A percentile compares a stretch with the other conserved stretches of the same genome.
Conservation (phyloP, 2,329 filamentous ascomycete genomes). For the Apiospora koreana region DNA sequence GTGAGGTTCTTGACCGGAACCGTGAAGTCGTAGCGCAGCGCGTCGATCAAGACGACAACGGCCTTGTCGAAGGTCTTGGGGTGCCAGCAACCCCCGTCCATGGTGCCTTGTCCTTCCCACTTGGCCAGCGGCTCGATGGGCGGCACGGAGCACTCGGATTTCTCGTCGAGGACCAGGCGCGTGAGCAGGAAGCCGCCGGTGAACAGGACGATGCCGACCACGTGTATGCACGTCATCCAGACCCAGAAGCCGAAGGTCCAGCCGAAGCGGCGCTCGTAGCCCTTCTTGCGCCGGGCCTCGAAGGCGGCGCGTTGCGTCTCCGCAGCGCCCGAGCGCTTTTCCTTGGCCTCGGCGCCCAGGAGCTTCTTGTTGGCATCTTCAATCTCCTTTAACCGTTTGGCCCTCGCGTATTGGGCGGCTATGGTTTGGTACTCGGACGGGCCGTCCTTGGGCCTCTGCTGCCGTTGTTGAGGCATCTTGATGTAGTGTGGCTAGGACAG, state of each 20-base stretch:
- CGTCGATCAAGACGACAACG: slow-evolving; percentile 88
- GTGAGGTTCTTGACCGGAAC: slow-evolving; percentile 67
- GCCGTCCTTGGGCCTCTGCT: slow-evolving; percentile 27
- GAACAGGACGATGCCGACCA: slow-evolving; percentile 84
- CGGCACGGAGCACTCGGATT: slow-evolving; percentile 67
- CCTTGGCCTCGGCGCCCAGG: slow-evolving; percentile 24
- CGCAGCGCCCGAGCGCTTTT: slow-evolving; percentile 37
- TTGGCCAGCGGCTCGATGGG: slow-evolving; percentile 59
- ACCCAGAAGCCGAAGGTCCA: slow-evolving; percentile 69
- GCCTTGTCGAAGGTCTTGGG: slow-evolving; percentile 91
- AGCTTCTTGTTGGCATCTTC: slow-evolving; percentile 38
- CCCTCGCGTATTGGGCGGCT: slow-evolving; percentile 53
- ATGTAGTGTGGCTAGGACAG: neutral
- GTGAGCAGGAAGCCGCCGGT: slow-evolving; percentile 94
- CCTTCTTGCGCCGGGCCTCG: slow-evolving; percentile 48
- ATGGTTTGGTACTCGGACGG: slow-evolving; percentile 53
- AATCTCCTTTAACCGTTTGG: slow-evolving; percentile 50
- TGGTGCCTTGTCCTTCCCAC: slow-evolving; percentile 44
- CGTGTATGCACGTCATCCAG: slow-evolving; percentile 73
- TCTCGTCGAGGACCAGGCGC: slow-evolving; percentile 75
- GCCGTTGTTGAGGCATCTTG: slow-evolving; percentile 32
- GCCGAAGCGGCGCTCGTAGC: slow-evolving; percentile 54
- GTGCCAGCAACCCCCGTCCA: slow-evolving; percentile 85
- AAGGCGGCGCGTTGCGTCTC: slow-evolving; percentile 48
- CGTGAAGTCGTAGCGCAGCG: slow-evolving; percentile 94